Conservation (phyloP, 1,139 yeast species). For the Hemisphaericaspora xylanilytica region DNA sequence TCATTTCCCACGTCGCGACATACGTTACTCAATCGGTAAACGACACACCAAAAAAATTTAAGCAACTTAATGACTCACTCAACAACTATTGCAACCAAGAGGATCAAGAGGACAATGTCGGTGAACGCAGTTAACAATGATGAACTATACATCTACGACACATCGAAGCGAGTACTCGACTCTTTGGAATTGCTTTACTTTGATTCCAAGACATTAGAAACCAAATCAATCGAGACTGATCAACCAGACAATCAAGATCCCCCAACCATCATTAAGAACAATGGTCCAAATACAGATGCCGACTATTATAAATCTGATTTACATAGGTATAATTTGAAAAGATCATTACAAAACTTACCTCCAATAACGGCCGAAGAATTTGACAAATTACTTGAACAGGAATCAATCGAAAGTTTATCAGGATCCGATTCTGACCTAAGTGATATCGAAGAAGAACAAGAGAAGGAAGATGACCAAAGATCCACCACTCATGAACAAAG, state of each 20-base stretch:
- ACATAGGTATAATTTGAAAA: conserved; percentile 59
- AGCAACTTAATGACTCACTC: neutral
- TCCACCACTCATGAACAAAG: conserved; percentile 17
- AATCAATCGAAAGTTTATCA: conserved; percentile 57
- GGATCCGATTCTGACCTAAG: conserved; percentile 46
- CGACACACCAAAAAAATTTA: neutral
- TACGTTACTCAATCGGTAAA: too few relatives aligned
- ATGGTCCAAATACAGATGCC: conserved; percentile 20
- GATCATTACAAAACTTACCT: conserved; percentile 45
- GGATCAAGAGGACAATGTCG: conserved; percentile 1
- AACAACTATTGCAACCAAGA: neutral
- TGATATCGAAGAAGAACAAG: conserved; percentile 18
- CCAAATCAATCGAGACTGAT: conserved; percentile 3
- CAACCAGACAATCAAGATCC: neutral
- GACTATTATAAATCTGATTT: conserved; percentile 62
- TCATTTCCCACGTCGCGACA: neutral
- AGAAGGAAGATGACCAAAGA: conserved; percentile 8
- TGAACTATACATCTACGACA: conserved; percentile 53
- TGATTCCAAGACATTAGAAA: conserved; percentile 42
- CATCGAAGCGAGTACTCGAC: conserved; percentile 40
- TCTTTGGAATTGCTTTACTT: conserved; percentile 57
- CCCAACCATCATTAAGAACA: conserved; percentile 3
- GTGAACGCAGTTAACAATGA: conserved; percentile 10
- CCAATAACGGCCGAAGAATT: conserved; percentile 59
- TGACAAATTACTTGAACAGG: conserved; percentile 50